Conservation (phyloP, 805 yeast species). For the Pichia exigua region DNA sequence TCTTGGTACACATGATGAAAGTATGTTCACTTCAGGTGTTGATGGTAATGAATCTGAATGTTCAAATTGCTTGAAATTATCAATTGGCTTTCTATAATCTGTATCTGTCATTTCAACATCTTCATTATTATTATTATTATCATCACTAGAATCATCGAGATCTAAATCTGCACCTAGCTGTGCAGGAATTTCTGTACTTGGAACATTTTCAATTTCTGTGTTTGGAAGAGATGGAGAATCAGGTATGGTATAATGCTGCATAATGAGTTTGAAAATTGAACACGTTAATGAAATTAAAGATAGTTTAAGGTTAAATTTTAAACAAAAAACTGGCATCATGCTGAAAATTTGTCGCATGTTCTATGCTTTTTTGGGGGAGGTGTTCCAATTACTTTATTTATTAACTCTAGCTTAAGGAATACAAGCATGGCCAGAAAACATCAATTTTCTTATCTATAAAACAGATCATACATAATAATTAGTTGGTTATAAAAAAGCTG, state of each 20-base stretch:
- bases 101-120: conserved; percentile 3
- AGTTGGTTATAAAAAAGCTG: too few species aligned
- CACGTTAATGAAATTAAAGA: neutral
- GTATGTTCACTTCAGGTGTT: neutral
- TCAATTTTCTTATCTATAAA: too few species aligned
- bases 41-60: conserved; percentile 5
- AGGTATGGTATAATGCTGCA: neutral
- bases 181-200: conserved; percentile 6
- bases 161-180: conserved; percentile 7
- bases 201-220: neutral
- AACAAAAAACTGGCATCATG: neutral
- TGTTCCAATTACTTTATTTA: too few species aligned
- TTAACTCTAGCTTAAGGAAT: too few species aligned
- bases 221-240: conserved; percentile 2
- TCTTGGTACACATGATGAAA: neutral
- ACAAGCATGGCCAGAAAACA: too few species aligned
- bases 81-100: neutral
- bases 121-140: conserved; percentile 12
- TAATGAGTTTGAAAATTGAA: neutral
- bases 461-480: too few species aligned
- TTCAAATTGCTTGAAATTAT: conserved; percentile 13
- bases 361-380: too few species aligned
- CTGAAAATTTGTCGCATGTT: neutral
- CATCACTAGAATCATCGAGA: conserved; percentile 12
- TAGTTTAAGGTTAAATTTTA: neutral